Base-by-base conservation (phyloP, 78 protist genomes). In the Polysphondylium violaceum region DNA sequence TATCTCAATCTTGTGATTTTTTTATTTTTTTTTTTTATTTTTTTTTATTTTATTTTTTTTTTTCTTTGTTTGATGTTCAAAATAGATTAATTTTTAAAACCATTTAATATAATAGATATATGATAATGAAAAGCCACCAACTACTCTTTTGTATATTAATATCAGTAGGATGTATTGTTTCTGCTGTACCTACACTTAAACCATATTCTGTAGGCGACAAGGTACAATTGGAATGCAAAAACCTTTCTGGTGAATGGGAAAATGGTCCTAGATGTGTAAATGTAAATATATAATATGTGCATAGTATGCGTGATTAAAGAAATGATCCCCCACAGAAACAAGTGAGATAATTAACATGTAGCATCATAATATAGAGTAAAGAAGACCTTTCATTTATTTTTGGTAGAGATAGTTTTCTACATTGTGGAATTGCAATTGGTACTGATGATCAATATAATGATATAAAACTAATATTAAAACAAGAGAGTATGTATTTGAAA, bases 381-480 rank as follows among this genome's bases (percentile, higher is more conserved):
- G 25, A 67, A 38, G 65, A 44, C 19, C n/a, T 83, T 14, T 50
- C 25, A 36, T 50, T 83, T 56, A 53, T 67, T 53, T 79, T 53
- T 67, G 90, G 90, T 11, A 83, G 78, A 58, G 78, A 83, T 69
- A 12, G 58, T 3, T 73, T 61, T 41, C 11, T 83, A 12, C 14
- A 40, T 56, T 83, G 90, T 56, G 69, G 59, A 11, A 58, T 83
- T 41, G 0, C 41, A 1, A 41, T 63, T 3, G 69, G 38, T 33
- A n/a, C 5, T 19, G 4, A 0, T 19, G 2, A 19, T 12, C 21
- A 58, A n/a, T 25, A 58, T 25, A n/a, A 58, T 25, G 25, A 58
- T 19, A n/a, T 25, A n/a, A 58, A 58, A 58, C 21, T 58, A 14
- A 19, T 9, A 58, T 58, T 58, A 8, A 58, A 12, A 7, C 31